These are phyloP conservation scores for Stagonosporopsis cucurbitacearum DNA, from an alignment of 2,329 filamentous ascomycete genomes.

Conservation along the genomic window DNA sequence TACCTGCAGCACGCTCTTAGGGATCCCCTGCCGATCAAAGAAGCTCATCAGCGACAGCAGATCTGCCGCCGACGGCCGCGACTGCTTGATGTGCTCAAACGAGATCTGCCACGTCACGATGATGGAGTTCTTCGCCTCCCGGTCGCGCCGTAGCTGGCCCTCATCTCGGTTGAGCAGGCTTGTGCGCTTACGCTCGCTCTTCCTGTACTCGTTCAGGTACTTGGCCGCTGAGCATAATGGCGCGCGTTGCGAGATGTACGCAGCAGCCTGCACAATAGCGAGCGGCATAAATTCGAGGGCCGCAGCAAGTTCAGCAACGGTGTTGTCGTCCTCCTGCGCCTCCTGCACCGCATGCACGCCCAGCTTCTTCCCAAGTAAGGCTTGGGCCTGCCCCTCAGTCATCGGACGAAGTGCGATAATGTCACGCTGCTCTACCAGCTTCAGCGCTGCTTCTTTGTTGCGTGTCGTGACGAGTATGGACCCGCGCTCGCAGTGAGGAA, in stretches of 20 bases:
- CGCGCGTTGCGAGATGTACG: conserved; percentile 37
- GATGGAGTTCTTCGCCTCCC: conserved; percentile 45
- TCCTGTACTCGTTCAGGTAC: conserved; percentile 38
- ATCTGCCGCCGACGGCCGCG: conserved; percentile 47
- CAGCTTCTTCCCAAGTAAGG: conserved; percentile 23
- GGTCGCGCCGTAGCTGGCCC: conserved; percentile 45
- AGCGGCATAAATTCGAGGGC: conserved; percentile 40
- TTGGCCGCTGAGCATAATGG: conserved; percentile 17
- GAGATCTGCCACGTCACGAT: conserved; percentile 47
- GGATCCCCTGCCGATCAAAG: conserved; percentile 54
- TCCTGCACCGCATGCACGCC: too few relatives aligned
- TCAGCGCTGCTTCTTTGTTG: conserved; percentile 18
- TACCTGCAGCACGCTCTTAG: conserved; percentile 38
- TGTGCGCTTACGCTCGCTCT: neutral
- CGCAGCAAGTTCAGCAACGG: neutral
- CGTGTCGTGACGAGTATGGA: conserved; percentile 14
- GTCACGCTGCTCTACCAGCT: conserved; percentile 12
- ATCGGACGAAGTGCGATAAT: conserved; percentile 22
- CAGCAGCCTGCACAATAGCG: conserved; percentile 43
- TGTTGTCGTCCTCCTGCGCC: neutral
- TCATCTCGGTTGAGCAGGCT: conserved; percentile 31
- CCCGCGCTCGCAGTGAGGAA: conserved; percentile 27
- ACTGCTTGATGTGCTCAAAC: conserved; percentile 44
- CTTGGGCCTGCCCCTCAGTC: conserved; percentile 14
- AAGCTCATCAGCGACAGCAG: conserved; percentile 58